These are phyloP conservation scores for Emergomyces orientalis DNA, from an alignment of 2,329 filamentous ascomycete species.

Conservation along the genomic window DNA sequence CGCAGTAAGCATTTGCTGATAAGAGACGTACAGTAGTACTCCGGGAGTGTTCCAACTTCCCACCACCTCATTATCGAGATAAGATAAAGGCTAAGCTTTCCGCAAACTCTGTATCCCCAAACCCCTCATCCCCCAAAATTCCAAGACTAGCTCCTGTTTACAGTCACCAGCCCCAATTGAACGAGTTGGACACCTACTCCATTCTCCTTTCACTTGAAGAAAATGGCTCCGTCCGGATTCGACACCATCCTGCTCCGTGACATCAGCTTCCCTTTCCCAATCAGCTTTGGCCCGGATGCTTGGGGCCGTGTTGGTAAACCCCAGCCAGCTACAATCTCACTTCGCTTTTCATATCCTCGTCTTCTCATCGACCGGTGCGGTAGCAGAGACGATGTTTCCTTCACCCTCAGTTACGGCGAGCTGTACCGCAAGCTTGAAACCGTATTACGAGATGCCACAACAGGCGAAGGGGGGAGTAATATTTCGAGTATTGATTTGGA, in stretches of 20 bases:
- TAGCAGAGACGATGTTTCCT: slow-evolving; percentile 35
- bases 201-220: background rate
- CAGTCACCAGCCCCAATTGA: background rate
- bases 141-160: background rate
- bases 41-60: no score
- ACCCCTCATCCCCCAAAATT: background rate
- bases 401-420: slow-evolving; percentile 41
- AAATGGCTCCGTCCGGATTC: background rate
- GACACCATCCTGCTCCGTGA: slow-evolving; percentile 33
- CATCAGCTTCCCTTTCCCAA: slow-evolving; percentile 36
- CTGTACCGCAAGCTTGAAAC: slow-evolving; percentile 35
- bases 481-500: background rate
- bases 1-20: no score
- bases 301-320: slow-evolving; percentile 39
- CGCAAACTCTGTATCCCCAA: background rate
- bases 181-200: background rate
- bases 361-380: slow-evolving; percentile 31
- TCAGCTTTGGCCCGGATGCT: slow-evolving; percentile 36
- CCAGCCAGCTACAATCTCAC: slow-evolving; percentile 37
- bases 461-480: background rate
- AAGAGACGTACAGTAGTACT: no score
- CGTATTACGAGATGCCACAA: slow-evolving; percentile 19
- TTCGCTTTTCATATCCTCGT: slow-evolving; percentile 36
- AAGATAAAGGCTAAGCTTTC: background rate
- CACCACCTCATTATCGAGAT: no score